Evolutionary conservation across 176 grass and related monocot genomes (phyloP).

Genomic region (Themeda triandra): DNA sequence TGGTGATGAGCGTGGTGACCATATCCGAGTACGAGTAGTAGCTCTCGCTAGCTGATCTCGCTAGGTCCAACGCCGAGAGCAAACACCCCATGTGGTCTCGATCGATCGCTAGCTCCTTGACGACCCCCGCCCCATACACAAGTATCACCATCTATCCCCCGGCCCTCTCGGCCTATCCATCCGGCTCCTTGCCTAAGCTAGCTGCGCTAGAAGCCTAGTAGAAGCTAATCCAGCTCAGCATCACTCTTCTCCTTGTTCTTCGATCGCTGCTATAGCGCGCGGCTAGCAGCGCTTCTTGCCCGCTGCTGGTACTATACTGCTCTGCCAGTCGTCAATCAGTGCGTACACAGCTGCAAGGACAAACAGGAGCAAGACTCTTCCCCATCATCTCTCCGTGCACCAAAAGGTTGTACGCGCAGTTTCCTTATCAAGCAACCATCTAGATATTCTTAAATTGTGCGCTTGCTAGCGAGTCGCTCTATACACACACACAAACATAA

Average conservation of each 20-base stretch:
- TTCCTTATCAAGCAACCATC: constrained; percentile 8
- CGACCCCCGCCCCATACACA: neutral
- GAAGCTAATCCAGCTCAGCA: neutral
- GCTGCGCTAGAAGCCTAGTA: no score
- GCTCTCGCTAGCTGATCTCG: no score
- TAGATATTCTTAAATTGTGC: neutral
- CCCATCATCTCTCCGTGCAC: neutral
- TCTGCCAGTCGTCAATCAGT: neutral
- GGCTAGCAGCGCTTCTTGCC: neutral
- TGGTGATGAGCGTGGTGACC: neutral
- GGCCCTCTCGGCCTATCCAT: neutral
- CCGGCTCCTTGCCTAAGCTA: no score
- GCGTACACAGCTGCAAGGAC: neutral
- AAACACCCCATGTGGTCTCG: constrained; percentile 45
- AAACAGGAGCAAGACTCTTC: neutral
- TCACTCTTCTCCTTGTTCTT: neutral
- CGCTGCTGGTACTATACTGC: neutral
- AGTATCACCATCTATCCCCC: no score
- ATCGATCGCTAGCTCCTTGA: neutral
- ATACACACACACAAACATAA: no score
- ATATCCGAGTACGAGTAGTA: neutral
- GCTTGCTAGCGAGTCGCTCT: neutral
- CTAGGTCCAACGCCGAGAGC: constrained; percentile 13
- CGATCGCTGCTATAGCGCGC: neutral
- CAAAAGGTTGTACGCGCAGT: no score